Base-by-base conservation (phyloP, 2,329 filamentous ascomycete species). In the Phoma herbarum region DNA sequence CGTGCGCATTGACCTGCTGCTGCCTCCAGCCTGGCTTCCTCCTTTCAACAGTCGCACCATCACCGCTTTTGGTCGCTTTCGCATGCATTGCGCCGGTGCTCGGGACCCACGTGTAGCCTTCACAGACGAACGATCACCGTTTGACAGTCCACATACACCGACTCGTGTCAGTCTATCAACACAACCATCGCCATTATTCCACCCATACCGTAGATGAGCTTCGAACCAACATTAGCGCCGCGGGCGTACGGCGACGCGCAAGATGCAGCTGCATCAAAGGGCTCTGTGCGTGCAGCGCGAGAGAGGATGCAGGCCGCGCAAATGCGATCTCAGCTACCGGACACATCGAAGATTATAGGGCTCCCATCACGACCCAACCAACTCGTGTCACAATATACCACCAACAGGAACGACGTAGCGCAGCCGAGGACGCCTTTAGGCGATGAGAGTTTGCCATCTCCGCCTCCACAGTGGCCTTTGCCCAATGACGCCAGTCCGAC, bases 381-480 rank as follows among this genome's bases (percentile, higher is more conserved):
- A 59, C 64, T 71, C 10, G 57, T 74, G 16, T 69, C 69, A 9
- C 71, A 72, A 54, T 68, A 59, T 52, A 67, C 49, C 14, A 61
- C 66, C 26, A 55, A 58, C 25, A 62, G 52, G 41, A 31, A 59
- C 8, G 59, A 61, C n/a, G 50, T 60, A 16, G 50, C 62, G 51
- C 62, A 61, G 45, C 63, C 63, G 35, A 51, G 58, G 20, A 57
- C 67, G 8, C 65, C 65, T 18, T 62, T 6, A 48, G 61, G 56
- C 18, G 56, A 65, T 39, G 52, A 37, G 44, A 52, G 61, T 22
- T 58, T 64, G 16, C 53, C 62, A 5, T 72, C 78, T 10, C 77
- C 77, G 49, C 72, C 75, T 59, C 76, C 77, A 35, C 78, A 81
- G 69, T 83, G 81, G 81, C 80, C 81, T 47, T 71, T 83, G 10